Percentiles rank a stretch among this genome's conserved stretches.
Evolutionary conservation across 306 rosid species (phyloP).

Genomic region (Gillenia trifoliata): DNA sequence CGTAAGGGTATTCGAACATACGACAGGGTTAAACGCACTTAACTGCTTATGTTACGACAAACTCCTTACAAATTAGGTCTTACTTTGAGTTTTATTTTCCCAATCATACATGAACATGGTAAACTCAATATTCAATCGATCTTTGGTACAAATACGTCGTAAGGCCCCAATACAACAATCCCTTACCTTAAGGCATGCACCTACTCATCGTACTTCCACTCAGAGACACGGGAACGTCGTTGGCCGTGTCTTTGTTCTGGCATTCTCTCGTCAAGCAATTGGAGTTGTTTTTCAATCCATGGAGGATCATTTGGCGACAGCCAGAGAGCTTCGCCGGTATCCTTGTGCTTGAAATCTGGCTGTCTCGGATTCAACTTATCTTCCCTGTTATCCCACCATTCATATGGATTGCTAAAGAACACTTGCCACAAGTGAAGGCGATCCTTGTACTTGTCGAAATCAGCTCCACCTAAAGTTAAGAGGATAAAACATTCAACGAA

Average conservation of each 20-base stretch:
- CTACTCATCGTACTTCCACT: conserved; percentile 60
- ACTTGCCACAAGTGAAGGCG: conserved; percentile 77
- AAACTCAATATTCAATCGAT: background rate
- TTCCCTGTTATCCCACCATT: conserved; percentile 84
- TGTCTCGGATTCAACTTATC: conserved; percentile 36
- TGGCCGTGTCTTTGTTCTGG: conserved; percentile 22
- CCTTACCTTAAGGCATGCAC: background rate
- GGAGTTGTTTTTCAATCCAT: conserved; percentile 71
- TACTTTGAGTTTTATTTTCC: too few species aligned
- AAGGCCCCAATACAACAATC: background rate
- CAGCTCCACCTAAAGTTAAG: conserved; percentile 25
- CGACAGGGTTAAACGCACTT: too few species aligned
- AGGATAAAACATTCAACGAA: conserved; percentile 6
- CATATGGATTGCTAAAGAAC: conserved; percentile 62
- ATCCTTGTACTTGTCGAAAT: conserved; percentile 22
- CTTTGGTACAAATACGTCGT: too few species aligned
- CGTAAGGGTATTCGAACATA: too few species aligned
- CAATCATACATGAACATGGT: background rate
- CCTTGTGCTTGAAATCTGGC: conserved; percentile 76
- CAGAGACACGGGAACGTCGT: conserved; percentile 28
- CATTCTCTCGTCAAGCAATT: conserved; percentile 44
- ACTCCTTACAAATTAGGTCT: too few species aligned
- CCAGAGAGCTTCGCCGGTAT: conserved; percentile 72
- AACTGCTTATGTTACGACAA: too few species aligned
- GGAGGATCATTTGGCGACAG: conserved; percentile 60